These are phyloP conservation scores for Talaromyces thailandensis DNA, from an alignment of 495 filamentous ascomycete species.

Conservation along the genomic window DNA sequence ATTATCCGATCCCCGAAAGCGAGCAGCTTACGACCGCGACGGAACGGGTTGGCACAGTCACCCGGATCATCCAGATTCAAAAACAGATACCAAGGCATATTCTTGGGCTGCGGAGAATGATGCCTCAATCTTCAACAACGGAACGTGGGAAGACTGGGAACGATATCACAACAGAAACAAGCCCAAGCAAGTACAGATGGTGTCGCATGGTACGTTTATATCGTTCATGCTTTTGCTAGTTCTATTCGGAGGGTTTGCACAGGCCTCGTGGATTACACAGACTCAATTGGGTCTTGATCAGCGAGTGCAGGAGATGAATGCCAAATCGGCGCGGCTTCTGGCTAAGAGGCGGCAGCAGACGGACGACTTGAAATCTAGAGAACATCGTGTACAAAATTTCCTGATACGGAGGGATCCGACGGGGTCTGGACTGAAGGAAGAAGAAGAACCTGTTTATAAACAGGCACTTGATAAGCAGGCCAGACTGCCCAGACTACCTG, in stretches of 20 bases:
- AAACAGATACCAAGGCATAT: slow-evolving; percentile 8
- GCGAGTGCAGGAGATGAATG: slow-evolving; percentile 51
- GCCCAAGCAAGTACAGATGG: slow-evolving; percentile 49
- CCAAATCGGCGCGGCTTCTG: slow-evolving; percentile 53
- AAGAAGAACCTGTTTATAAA: slow-evolving; percentile 30
- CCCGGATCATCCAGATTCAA: slow-evolving; percentile 16
- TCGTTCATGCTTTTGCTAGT: slow-evolving; percentile 56
- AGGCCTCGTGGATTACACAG: slow-evolving; percentile 56
- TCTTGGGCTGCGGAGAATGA: slow-evolving; percentile 25
- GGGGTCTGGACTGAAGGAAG: slow-evolving; percentile 35
- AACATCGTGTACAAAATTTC: slow-evolving; percentile 66
- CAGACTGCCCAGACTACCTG: background rate
- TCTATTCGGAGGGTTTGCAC: slow-evolving; percentile 55
- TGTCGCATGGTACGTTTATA: slow-evolving; percentile 68
- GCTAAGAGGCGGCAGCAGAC: slow-evolving; percentile 41
- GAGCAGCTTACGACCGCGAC: slow-evolving; percentile 71
- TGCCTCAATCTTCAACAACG: slow-evolving; percentile 63
- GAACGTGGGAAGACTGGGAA: slow-evolving; percentile 99
- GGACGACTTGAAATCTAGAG: slow-evolving; percentile 35
- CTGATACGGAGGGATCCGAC: slow-evolving; percentile 55
- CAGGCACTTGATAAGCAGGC: slow-evolving; percentile 20
- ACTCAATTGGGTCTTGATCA: slow-evolving; percentile 49
- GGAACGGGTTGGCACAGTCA: slow-evolving; percentile 69
- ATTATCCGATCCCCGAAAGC: slow-evolving; percentile 72
- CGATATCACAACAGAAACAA: slow-evolving; percentile 62